Evolutionary conservation across 345 rosid species (phyloP), one percentile per base, ranked within the genome.

Genomic region (Fremontodendron californicum): DNA sequence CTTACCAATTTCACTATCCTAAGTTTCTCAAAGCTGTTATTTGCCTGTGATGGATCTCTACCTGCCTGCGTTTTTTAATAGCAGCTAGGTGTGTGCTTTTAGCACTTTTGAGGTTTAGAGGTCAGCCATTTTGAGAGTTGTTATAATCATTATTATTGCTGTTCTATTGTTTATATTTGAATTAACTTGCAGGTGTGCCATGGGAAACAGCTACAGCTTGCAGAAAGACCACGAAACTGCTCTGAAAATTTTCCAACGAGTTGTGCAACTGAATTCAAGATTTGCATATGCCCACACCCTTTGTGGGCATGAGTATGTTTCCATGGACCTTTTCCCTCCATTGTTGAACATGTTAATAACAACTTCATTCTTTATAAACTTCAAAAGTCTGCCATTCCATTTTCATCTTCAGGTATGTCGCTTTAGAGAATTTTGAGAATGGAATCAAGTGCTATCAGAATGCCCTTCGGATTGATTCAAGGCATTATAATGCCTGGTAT

Each of bases 141-240:
- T 49, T 60, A 33, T 58, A 35, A 4, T 58, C 16, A n/a, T n/a
- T n/a, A n/a, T n/a, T n/a, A n/a, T 6, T 33, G 27, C 62, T 43
- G 2, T 76, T 70, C 71, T 65, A 25, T 27, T 40, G 27, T 72
- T 16, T 69, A 42, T 58, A 9, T 72, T 69, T 76, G 45, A 35
- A 72, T 81, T 77, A 65, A 45, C 74, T 63, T 87, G 83, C 83
- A 96, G 99, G 99, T 91, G 93, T 88, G 99, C 99, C 63, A 89
- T 92, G 96, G 99, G 99, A 68, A 96, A 96, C 76, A 91, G 99
- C 85, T 96, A 89, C 79, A 93, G 99, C 85, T 87, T 91, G 86
- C 99, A 92, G 89, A 93, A 96, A 86, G 98, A 96, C 88, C 99
- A 96, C 66, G 99, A 93, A 86, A 93, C 94, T 25, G 97, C 98